Conservation (phyloP, 2,329 filamentous ascomycete species). For the Hypoxylon sp. region DNA sequence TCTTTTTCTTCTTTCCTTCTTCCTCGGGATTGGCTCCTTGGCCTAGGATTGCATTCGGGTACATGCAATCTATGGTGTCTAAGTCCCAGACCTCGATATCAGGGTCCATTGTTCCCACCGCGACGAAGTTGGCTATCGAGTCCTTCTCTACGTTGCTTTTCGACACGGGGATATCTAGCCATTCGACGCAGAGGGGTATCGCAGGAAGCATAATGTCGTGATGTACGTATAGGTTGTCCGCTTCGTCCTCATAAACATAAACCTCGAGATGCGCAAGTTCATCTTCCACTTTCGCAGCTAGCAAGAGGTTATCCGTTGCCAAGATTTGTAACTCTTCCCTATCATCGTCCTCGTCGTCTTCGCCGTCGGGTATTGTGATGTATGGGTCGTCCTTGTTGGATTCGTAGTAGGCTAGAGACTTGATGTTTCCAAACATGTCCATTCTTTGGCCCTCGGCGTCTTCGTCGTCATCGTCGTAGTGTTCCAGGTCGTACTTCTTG, state of each 20-base stretch:
- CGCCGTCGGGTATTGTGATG: slow-evolving; percentile 84
- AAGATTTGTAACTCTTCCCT: slow-evolving; percentile 94
- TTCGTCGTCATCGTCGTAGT: slow-evolving; percentile 89
- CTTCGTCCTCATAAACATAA: slow-evolving; percentile 95
- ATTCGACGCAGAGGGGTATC: slow-evolving; percentile 95
- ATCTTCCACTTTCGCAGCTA: slow-evolving; percentile 95
- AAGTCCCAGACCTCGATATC: slow-evolving; percentile 99
- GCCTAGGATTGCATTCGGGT: slow-evolving; percentile 95
- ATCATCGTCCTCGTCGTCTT: slow-evolving; percentile 86
- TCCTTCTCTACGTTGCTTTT: slow-evolving; percentile 75
- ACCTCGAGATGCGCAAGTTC: slow-evolving; percentile 97
- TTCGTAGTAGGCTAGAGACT: slow-evolving; percentile 92
- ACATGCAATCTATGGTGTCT: slow-evolving; percentile 97
- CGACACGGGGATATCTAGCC: slow-evolving; percentile 92
- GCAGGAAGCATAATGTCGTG: slow-evolving; percentile 99
- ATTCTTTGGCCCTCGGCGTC: slow-evolving; percentile 80
- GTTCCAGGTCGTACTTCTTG: slow-evolving; percentile 95
- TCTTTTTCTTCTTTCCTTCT: slow-evolving; percentile 80
- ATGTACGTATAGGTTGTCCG: slow-evolving; percentile 98
- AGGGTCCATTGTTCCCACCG: slow-evolving; percentile 96
- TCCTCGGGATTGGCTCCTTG: slow-evolving; percentile 72
- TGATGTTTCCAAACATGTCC: slow-evolving; percentile 96
- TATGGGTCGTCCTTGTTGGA: slow-evolving; percentile 97
- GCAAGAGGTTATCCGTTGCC: slow-evolving; percentile 90
- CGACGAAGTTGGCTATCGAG: slow-evolving; percentile 88